Percentiles rank a stretch among this genome's conserved stretches.
Conservation (phyloP, 169 alveolate species). For the Ichthyophthirius multifiliis region DNA sequence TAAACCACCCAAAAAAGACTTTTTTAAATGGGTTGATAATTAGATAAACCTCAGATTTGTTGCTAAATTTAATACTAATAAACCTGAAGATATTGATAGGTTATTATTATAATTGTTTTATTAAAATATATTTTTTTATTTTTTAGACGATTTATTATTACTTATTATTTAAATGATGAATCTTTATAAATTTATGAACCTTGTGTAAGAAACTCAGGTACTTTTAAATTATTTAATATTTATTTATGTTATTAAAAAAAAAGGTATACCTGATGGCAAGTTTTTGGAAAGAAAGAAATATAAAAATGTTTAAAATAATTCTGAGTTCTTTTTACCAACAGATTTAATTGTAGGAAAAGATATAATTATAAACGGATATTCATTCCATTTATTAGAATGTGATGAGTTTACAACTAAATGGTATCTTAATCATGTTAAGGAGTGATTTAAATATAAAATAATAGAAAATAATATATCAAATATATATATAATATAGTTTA, state of each 20-base stretch:
- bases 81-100: constrained; percentile 77
- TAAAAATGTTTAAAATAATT: constrained; percentile 56
- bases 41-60: constrained; percentile 61
- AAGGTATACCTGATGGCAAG: constrained; percentile 37
- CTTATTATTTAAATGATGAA: constrained; percentile 76
- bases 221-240: neutral
- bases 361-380: constrained; percentile 59
- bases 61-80: constrained; percentile 65
- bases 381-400: constrained; percentile 57
- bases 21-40: constrained; percentile 78
- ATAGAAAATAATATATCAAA: too few relatives aligned
- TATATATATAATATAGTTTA: too few relatives aligned
- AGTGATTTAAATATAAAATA: too few relatives aligned
- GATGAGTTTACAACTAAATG: constrained; percentile 72
- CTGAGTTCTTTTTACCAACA: constrained; percentile 46
- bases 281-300: constrained; percentile 72
- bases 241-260: neutral
- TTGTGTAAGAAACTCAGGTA: constrained; percentile 81
- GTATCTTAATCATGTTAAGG: too few relatives aligned
- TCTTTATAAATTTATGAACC: constrained; percentile 75
- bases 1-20: constrained; percentile 70
- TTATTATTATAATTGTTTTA: too few relatives aligned
- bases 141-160: constrained; percentile 72
- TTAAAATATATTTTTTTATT: neutral
- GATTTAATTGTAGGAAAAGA: constrained; percentile 71